phyloP scores from a whole-genome alignment of 306 rosid genomes.

The Cucumis sativus region Cucumber_9930_V3 NC_026660.2:6955001-6955500 shows the following conservation, averaged over 20 bases:
- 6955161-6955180: neutral
- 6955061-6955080: conserved; percentile 70
- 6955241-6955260: neutral
- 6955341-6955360: neutral
- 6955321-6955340: neutral
- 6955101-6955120: conserved; percentile 1
- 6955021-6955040: conserved; percentile 87
- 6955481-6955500: neutral
- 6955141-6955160: neutral
- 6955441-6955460: neutral
- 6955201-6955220: neutral
- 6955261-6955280: neutral
- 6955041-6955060: conserved; percentile 89
- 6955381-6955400: neutral
- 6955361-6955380: neutral
- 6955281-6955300: too few species aligned
- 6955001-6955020: neutral
- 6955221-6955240: neutral
- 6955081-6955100: conserved; percentile 16
- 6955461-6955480: neutral
- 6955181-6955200: neutral
- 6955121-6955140: neutral
- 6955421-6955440: neutral
- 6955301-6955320: neutral
- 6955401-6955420: neutral